Percentiles rank a stretch among this genome's conserved stretches.
These are phyloP conservation scores for Coniochaeta sp. DNA, from an alignment of 2,329 filamentous ascomycete genomes.

Conservation along the genomic window DNA sequence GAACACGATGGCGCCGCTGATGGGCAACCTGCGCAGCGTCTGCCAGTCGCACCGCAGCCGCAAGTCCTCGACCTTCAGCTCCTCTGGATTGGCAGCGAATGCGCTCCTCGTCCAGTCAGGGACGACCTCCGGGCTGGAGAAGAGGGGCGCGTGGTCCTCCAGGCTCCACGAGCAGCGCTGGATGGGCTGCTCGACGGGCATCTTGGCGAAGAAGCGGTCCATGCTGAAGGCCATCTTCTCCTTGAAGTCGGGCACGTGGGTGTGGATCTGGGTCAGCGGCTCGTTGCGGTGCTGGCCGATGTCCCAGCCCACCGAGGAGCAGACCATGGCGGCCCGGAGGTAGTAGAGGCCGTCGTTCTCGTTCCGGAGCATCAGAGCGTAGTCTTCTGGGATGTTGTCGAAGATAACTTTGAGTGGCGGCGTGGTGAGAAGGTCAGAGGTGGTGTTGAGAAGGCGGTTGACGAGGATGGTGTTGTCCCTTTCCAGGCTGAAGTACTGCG, in stretches of 20 bases:
- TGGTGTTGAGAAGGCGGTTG: constrained; percentile 60
- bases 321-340: constrained; percentile 70
- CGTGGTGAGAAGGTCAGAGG: constrained; percentile 51
- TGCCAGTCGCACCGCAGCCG: constrained; percentile 82
- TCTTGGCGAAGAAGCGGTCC: constrained; percentile 79
- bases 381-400: constrained; percentile 78
- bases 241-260: constrained; percentile 71
- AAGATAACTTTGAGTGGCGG: constrained; percentile 64
- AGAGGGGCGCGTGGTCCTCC: constrained; percentile 68
- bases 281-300: constrained; percentile 66
- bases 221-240: constrained; percentile 85
- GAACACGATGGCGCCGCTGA: constrained; percentile 71
- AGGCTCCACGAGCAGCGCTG: constrained; percentile 81
- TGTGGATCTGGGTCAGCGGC: constrained; percentile 64
- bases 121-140: constrained; percentile 58
- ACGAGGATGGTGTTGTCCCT: constrained; percentile 52
- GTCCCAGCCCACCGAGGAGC: constrained; percentile 76
- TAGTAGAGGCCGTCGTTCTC: constrained; percentile 64
- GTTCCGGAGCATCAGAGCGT: constrained; percentile 67
- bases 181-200: constrained; percentile 66
- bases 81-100: constrained; percentile 38
- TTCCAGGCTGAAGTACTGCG: constrained; percentile 55
- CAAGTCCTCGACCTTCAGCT: constrained; percentile 49
- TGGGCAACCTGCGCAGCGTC: constrained; percentile 68
- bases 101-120: constrained; percentile 54